These are phyloP conservation scores for Ceratocystis huliohia DNA, from an alignment of 2,329 filamentous ascomycete genomes.

Conservation along the genomic window DNA sequence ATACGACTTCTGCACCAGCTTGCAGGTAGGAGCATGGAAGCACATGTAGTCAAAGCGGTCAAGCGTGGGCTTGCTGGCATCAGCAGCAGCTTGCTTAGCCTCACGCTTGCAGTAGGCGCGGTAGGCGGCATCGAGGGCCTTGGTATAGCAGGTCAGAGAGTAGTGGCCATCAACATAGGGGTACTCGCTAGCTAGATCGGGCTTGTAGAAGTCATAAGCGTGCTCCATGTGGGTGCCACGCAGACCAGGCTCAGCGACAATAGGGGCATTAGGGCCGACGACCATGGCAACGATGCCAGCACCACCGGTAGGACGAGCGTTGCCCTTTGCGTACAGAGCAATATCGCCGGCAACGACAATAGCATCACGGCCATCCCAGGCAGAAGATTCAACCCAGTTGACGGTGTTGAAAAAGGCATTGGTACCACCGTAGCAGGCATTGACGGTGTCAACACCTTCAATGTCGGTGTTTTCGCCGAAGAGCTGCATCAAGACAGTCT, in stretches of 20 bases:
- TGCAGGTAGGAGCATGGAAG: constrained; percentile 80
- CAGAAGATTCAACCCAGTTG: constrained; percentile 79
- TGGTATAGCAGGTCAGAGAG: constrained; percentile 69
- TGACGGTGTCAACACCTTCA: constrained; percentile 71
- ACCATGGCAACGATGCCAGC: constrained; percentile 68
- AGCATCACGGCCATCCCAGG: constrained; percentile 71
- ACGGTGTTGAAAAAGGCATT: constrained; percentile 72
- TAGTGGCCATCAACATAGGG: constrained; percentile 75
- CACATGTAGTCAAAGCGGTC: constrained; percentile 74
- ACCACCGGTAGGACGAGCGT: constrained; percentile 68
- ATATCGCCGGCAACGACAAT: constrained; percentile 74
- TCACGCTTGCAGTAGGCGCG: constrained; percentile 67
- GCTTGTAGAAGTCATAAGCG: constrained; percentile 85
- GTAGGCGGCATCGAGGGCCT: constrained; percentile 71
- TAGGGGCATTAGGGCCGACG: constrained; percentile 63
- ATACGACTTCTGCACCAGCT: constrained; percentile 76
- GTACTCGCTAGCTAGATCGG: constrained; percentile 76
- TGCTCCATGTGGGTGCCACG: constrained; percentile 72
- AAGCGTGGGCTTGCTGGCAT: constrained; percentile 46
- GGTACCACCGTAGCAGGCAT: constrained; percentile 78
- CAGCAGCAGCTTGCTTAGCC: constrained; percentile 38
- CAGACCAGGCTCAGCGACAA: constrained; percentile 66
- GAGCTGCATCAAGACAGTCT: constrained; percentile 77
- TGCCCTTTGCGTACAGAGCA: constrained; percentile 73
- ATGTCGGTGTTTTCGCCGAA: constrained; percentile 74